A percentile compares a stretch with the other conserved stretches of the same genome.
These are phyloP conservation scores for Mikania micrantha DNA, from an alignment of 129 eudicot species.

Conservation along the genomic window DNA sequence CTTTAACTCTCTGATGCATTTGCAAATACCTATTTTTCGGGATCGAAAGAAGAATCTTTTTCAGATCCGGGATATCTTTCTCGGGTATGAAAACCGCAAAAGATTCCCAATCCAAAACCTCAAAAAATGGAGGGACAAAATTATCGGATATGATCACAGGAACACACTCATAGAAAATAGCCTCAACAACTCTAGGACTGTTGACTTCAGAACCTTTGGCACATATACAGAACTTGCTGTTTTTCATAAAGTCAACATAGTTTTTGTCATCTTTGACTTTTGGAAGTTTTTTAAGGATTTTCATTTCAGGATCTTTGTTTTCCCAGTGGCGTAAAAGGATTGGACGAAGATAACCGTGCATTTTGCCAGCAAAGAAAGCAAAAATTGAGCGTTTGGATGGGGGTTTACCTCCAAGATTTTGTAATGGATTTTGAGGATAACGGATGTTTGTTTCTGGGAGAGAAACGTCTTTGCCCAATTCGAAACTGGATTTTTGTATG, in stretches of 20 bases:
- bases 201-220: constrained; percentile 45
- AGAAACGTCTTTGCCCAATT: constrained; percentile 50
- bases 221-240: constrained; percentile 47
- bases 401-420: constrained; percentile 44
- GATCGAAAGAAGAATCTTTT: constrained; percentile 30
- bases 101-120: constrained; percentile 47
- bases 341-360: constrained; percentile 54
- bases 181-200: constrained; percentile 52
- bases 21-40: constrained; percentile 21
- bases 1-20: constrained; percentile 42
- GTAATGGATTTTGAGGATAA: constrained; percentile 30
- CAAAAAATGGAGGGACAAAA: constrained; percentile 46
- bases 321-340: constrained; percentile 44
- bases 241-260: constrained; percentile 39
- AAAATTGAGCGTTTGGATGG: constrained; percentile 37
- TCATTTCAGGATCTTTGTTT: constrained; percentile 52
- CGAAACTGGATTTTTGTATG: constrained; percentile 33
- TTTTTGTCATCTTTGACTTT: constrained; percentile 28
- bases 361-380: constrained; percentile 57
- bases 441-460: constrained; percentile 46
- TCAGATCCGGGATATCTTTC: constrained; percentile 46
- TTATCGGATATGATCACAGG: constrained; percentile 36
- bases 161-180: constrained; percentile 16
- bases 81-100: constrained; percentile 43
- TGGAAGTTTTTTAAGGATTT: constrained; percentile 24